Percentiles rank a stretch among this genome's conserved stretches.
Evolutionary conservation across 176 grass and related monocot genomes (phyloP).

Genomic region (Alopecurus myosuroides): DNA sequence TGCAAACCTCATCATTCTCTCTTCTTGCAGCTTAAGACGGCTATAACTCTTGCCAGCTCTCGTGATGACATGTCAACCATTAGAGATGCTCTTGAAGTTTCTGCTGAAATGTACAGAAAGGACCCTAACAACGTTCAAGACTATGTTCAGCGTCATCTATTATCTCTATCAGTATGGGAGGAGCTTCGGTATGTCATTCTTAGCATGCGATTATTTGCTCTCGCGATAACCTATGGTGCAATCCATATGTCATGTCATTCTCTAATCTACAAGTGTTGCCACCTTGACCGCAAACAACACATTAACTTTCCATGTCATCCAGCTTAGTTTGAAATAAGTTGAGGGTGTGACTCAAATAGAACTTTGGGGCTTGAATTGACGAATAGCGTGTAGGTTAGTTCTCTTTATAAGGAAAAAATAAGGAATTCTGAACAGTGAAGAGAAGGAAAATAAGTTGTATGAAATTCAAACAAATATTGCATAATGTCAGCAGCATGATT

Average conservation of each 20-base stretch:
- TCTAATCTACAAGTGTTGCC: constrained; percentile 8
- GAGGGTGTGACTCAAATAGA: constrained; percentile 3
- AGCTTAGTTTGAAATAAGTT: constrained; percentile 14
- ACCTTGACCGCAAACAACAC: constrained; percentile 2
- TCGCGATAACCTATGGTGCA: constrained; percentile 1
- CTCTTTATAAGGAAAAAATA: neutral
- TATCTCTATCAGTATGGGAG: constrained; percentile 93
- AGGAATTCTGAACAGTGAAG: neutral
- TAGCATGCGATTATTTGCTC: neutral
- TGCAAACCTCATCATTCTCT: constrained; percentile 21
- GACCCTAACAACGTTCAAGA: constrained; percentile 99
- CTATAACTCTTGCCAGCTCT: constrained; percentile 77
- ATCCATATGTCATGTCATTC: constrained; percentile 11
- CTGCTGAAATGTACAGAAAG: constrained; percentile 96
- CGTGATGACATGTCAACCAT: constrained; percentile 81
- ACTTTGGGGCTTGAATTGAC: constrained; percentile 7
- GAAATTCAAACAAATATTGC: constrained; percentile 21
- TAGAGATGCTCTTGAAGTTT: constrained; percentile 99
- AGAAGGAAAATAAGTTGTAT: constrained; percentile 1
- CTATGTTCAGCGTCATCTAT: constrained; percentile 94
- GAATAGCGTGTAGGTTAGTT: constrained; percentile 1
- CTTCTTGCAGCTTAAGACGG: constrained; percentile 74
- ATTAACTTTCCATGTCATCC: constrained; percentile 6
- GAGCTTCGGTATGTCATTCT: constrained; percentile 72
- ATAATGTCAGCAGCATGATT: neutral